Conservation (phyloP, 495 filamentous ascomycete genomes). For the Trichoderma reesei region DNA sequence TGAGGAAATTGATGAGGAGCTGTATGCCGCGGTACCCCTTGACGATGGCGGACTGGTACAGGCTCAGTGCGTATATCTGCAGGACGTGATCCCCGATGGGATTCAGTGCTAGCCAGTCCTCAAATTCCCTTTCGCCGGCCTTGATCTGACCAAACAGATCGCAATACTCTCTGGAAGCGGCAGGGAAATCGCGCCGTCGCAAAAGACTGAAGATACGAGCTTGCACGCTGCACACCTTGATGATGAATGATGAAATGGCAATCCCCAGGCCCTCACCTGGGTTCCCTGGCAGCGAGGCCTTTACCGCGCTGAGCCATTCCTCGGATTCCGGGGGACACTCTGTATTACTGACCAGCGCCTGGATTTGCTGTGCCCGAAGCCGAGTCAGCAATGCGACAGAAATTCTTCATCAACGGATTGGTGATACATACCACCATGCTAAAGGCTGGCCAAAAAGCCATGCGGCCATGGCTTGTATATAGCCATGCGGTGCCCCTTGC, state of each 20-base stretch:
- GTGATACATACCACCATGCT: constrained; percentile 2
- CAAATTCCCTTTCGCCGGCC: not conserved
- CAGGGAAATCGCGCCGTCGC: not conserved
- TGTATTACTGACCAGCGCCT: not conserved
- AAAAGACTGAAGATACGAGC: not conserved
- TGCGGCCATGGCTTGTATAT: not conserved
- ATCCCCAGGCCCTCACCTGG: not conserved
- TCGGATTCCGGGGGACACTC: not conserved
- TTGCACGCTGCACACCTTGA: not conserved
- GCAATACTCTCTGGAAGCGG: not conserved
- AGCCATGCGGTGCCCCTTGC: not conserved
- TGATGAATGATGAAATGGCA: not conserved
- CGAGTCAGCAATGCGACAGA: not conserved
- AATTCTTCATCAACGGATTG: not conserved
- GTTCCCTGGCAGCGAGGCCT: too few species aligned
- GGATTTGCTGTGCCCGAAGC: constrained; percentile 4
- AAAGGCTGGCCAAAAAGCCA: constrained; percentile 5
- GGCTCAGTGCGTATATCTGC: not conserved
- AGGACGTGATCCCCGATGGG: not conserved
- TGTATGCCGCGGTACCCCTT: not conserved
- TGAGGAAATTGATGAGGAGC: constrained; percentile 6
- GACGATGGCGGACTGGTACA: not conserved
- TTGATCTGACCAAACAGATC: not conserved
- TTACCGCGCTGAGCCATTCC: not conserved
- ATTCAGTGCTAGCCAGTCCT: not conserved